phyloP scores from a whole-genome alignment of 108 stramenopile genomes.

The Cylindrotheca fusiformis region DNA sequence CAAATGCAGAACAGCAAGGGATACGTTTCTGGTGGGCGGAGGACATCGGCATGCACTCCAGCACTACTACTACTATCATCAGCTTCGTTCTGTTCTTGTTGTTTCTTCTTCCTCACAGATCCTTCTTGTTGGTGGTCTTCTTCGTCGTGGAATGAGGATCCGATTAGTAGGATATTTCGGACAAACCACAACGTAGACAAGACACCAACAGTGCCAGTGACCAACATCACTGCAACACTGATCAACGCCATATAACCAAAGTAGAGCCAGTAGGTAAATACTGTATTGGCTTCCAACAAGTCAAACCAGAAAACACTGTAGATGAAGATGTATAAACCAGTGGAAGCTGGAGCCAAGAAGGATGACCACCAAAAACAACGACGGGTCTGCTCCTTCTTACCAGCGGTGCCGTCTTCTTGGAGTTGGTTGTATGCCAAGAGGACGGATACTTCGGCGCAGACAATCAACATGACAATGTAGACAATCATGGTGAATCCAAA shows the following conservation, averaged over 20 bases:
- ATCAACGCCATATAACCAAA: conserved; percentile 97
- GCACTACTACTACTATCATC: too few relatives aligned
- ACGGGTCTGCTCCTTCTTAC: too few relatives aligned
- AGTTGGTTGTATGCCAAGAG: conserved; percentile 98
- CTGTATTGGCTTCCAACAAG: conserved; percentile 83
- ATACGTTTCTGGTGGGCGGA: conserved; percentile 66
- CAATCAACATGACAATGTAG: conserved; percentile 90
- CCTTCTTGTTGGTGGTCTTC: too few relatives aligned
- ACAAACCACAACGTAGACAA: conserved; percentile 93
- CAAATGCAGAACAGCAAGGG: conserved; percentile 97
- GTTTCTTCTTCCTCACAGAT: too few relatives aligned
- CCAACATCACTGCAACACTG: conserved; percentile 82
- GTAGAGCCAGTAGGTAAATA: conserved; percentile 96
- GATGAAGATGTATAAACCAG: conserved; percentile 88
- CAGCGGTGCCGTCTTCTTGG: conserved; percentile 95
- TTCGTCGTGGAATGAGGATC: too few relatives aligned
- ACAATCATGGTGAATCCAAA: conserved; percentile 97
- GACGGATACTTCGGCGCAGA: conserved; percentile 95
- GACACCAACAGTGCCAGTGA: conserved; percentile 93
- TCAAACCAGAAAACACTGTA: conserved; percentile 95
- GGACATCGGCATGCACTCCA: too few relatives aligned
- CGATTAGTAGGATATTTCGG: too few relatives aligned
- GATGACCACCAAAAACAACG: conserved; percentile 99
- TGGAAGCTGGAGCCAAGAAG: conserved; percentile 91
- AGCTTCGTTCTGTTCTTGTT: too few relatives aligned